phyloP scores from a whole-genome alignment of 2,329 filamentous ascomycete genomes.

The Macrophomina tecta region DNA sequence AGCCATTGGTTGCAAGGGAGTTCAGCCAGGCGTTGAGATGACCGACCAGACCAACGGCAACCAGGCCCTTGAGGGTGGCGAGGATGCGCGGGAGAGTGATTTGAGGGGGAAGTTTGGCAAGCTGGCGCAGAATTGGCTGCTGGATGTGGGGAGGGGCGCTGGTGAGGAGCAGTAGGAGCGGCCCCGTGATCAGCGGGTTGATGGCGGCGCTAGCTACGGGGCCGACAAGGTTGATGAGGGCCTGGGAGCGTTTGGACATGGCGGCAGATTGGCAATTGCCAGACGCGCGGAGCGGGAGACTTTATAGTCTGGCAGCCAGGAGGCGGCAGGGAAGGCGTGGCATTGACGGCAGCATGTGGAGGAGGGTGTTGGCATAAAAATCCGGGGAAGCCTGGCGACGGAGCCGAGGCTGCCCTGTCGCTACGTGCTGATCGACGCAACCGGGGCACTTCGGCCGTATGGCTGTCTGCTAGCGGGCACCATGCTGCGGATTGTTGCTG shows the following conservation, averaged over 20 bases:
- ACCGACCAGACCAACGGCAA: constrained; percentile 41
- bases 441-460: not conserved
- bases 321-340: not conserved
- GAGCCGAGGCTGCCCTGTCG: not conserved
- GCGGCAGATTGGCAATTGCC: not conserved
- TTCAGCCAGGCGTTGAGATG: constrained; percentile 40
- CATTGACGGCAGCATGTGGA: constrained; percentile 10
- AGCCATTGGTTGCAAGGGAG: constrained; percentile 46
- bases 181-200: constrained; percentile 39
- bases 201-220: constrained; percentile 34
- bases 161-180: constrained; percentile 42
- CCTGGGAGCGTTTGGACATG: constrained; percentile 14
- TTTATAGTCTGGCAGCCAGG: not conserved
- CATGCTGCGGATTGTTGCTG: not conserved
- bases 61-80: constrained; percentile 39
- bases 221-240: not conserved
- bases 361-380: not conserved
- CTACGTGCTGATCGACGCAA: not conserved
- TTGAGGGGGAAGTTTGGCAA: constrained; percentile 30
- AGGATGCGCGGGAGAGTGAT: constrained; percentile 30
- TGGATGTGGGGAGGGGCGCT: constrained; percentile 38
- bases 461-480: not conserved
- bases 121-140: constrained; percentile 37
- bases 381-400: not conserved
- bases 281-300: not conserved